Base-by-base conservation (phyloP, 192 early-diverging fungal species). In the Diversispora eburnea region DNA sequence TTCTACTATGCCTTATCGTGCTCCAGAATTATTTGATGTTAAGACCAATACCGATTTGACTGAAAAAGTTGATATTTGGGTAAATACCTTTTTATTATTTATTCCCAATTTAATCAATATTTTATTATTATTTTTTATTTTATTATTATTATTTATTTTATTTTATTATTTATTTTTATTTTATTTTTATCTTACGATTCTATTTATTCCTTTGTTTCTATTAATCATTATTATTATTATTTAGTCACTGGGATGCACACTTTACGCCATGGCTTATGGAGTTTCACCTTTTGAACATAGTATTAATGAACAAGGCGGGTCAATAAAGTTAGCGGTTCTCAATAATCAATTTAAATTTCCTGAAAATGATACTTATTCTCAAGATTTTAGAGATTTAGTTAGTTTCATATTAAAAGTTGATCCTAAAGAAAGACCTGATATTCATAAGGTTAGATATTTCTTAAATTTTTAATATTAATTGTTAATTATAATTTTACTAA, bases 1-100 rank as follows among this genome's bases (percentile, higher is more conserved):
- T 65, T 89, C 89, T 64, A 84, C 90, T 1, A 88, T 91, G 90
- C 84, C 90, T 58, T 93, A 91, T 63, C 79, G 91, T 8, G 90
- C 91, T 13, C 91, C 91, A 1, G 91, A 93, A 74, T 80, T 93
- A 39, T 93, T 93, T 79, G 91, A 93, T 79, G 90, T 93, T 51
- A 88, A 90, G 70, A 82, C 85, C 0, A 88, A 79, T 1, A 72
- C 78, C 1, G 76, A 74, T 8, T 66, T 93, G 49, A 88, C 91
- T 68, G 87, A 90, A 76, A 86, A 89, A 58, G 87, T 89, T 17
- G 91, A 93, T 75, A 84, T 93, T n/a, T 93, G 91, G 91, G 84
- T 84, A 81, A 15, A 78, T 51, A 17, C 0, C 41, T 15, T n/a
- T 20, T 41, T 49, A 51, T 66, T 48, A 48, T 66, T 45, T 48